Conservation (phyloP, 352 stramenopile species). For the Pseudoperonospora humuli region DNA sequence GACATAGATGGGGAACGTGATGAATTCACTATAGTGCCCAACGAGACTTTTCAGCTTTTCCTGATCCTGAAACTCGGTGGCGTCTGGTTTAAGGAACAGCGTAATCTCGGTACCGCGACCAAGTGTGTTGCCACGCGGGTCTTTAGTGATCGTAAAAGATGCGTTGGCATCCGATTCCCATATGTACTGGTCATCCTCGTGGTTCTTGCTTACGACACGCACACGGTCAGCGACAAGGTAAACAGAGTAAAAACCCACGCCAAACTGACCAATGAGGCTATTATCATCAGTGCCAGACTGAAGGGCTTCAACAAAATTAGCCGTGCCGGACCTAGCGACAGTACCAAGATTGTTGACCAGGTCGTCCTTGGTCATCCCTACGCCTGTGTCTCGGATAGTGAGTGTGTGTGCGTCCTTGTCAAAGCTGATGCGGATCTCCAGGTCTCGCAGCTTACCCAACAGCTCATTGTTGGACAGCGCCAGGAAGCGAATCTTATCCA, state of each 20-base stretch:
- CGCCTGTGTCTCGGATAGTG: constrained; percentile 96
- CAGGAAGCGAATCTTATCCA: constrained; percentile 99
- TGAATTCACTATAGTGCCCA: constrained; percentile 99
- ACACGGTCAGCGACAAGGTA: constrained; percentile 96
- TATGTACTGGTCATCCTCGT: constrained; percentile 96
- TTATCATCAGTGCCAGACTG: constrained; percentile 88
- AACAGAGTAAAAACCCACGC: constrained; percentile 99
- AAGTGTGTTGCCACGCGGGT: constrained; percentile 94
- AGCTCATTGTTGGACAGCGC: constrained; percentile 86
- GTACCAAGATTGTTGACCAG: constrained; percentile 96
- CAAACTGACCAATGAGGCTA: constrained; percentile 98
- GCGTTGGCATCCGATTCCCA: constrained; percentile 97
- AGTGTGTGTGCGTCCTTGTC: constrained; percentile 94
- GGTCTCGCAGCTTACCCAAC: constrained; percentile 71
- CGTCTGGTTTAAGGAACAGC: constrained; percentile 98
- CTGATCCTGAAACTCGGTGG: constrained; percentile 92
- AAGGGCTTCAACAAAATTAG: constrained; percentile 97
- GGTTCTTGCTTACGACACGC: constrained; percentile 96
- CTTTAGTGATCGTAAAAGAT: constrained; percentile 94
- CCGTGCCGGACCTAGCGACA: constrained; percentile 97
- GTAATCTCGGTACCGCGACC: constrained; percentile 97
- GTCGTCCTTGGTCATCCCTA: constrained; percentile 99
- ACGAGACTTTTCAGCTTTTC: constrained; percentile 93
- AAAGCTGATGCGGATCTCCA: constrained; percentile 97
- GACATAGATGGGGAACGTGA: constrained; percentile 99